Conservation (phyloP, 306 rosid genomes). For the peach (Prunus persica) region DNA sequence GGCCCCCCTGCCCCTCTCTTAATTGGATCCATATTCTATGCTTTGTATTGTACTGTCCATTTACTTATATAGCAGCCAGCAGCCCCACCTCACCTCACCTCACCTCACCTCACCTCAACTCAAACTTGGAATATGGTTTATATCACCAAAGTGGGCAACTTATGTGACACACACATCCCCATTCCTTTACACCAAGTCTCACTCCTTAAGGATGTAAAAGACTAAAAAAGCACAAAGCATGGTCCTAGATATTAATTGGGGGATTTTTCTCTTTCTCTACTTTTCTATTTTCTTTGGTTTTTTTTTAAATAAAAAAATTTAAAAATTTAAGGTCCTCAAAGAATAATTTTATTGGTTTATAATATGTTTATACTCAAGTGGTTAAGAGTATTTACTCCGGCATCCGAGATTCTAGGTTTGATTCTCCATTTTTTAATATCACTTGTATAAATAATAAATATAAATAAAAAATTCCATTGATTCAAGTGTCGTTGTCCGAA, state of each 20-base stretch:
- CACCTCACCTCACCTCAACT: constrained; percentile 16
- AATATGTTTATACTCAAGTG: no score
- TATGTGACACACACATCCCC: constrained; percentile 48
- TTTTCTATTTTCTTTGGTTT: neutral
- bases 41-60: constrained; percentile 52
- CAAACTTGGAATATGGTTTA: constrained; percentile 43
- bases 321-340: constrained; percentile 1
- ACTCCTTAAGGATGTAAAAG: neutral
- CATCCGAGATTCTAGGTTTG: no score
- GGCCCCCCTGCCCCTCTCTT: constrained; percentile 46
- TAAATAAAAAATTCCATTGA: constrained; percentile 20
- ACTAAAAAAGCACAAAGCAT: constrained; percentile 33
- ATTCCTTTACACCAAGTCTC: constrained; percentile 37
- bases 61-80: constrained; percentile 5
- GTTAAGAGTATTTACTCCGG: no score
- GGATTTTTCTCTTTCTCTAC: neutral
- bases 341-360: neutral
- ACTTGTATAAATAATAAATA: neutral
- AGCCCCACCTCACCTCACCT: constrained; percentile 39
- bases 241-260: constrained; percentile 34
- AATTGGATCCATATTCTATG: constrained; percentile 51
- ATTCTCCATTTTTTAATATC: accelerated
- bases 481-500: constrained; percentile 46
- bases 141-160: constrained; percentile 50
- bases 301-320: neutral